These are phyloP conservation scores for Pseudopyricularia javanii DNA, from an alignment of 2,329 filamentous ascomycete genomes.

Conservation along the genomic window DNA sequence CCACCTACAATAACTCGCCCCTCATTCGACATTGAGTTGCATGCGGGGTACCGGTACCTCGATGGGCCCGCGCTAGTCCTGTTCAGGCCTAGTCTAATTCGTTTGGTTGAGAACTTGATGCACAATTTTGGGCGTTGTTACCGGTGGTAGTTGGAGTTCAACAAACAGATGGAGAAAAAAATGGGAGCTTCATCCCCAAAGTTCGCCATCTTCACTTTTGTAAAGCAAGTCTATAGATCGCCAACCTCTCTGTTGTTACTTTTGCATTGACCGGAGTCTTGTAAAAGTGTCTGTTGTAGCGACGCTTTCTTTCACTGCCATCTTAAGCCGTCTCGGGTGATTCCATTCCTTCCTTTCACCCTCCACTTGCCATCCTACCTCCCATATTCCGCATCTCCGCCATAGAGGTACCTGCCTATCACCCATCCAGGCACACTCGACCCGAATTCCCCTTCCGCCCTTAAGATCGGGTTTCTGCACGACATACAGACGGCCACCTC, in stretches of 20 bases:
- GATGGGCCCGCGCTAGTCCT: neutral
- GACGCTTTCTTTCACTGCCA: neutral
- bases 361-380: neutral
- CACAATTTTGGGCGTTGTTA: slow-evolving; percentile 1
- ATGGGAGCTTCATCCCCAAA: slow-evolving; percentile 2
- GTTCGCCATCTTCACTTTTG: neutral
- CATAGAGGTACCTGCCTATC: neutral
- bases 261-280: neutral
- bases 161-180: slow-evolving; percentile 3
- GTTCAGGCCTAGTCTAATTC: slow-evolving; percentile 15
- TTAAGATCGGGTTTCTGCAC: neutral
- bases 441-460: neutral
- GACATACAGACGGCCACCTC: neutral
- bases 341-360: neutral
- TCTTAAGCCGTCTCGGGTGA: neutral
- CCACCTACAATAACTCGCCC: neutral
- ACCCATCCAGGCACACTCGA: neutral
- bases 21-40: neutral
- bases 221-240: neutral
- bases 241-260: neutral
- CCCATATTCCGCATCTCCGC: neutral
- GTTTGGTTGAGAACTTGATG: slow-evolving; percentile 32
- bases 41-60: slow-evolving; percentile 4
- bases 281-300: neutral
- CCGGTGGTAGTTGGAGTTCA: slow-evolving; percentile 1